phyloP scores from a whole-genome alignment of 176 grass and related monocot species.

The Musa beccarii region DNA sequence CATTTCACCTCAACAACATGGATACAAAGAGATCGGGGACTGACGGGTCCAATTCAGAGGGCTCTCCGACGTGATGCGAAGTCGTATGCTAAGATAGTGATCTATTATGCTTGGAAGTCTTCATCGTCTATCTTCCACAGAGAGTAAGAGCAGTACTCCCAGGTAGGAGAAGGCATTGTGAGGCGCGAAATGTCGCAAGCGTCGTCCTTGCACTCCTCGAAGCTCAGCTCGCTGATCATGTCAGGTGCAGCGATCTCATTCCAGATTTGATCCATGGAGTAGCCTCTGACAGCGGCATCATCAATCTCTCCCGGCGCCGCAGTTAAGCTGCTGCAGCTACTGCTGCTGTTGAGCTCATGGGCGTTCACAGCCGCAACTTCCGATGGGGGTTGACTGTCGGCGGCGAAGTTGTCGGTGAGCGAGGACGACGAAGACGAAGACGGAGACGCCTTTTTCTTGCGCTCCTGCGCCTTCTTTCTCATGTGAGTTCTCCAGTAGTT shows the following conservation, averaged over 20 bases:
- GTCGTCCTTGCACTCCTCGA: constrained; percentile 21
- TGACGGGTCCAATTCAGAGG: not conserved
- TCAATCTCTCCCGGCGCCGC: not conserved
- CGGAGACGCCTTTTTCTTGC: constrained; percentile 14
- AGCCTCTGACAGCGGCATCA: constrained; percentile 5
- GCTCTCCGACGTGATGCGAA: not conserved
- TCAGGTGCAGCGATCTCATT: constrained; percentile 51
- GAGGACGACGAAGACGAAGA: constrained; percentile 25
- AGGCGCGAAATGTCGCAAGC: not conserved
- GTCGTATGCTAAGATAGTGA: not conserved
- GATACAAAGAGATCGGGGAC: too few species aligned
- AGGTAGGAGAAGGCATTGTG: constrained; percentile 43
- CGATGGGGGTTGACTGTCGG: not conserved
- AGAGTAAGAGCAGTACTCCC: constrained; percentile 58
- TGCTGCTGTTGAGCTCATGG: not conserved
- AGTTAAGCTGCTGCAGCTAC: not conserved
- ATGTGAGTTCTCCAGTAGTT: constrained; percentile 95
- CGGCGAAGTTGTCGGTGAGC: not conserved
- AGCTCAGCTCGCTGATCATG: constrained; percentile 19
- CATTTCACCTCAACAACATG: too few species aligned
- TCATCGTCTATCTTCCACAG: constrained; percentile 88
- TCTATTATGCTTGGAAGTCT: constrained; percentile 14
- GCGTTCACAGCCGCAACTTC: not conserved
- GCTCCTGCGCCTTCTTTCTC: constrained; percentile 65
- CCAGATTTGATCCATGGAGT: constrained; percentile 63